Conservation (phyloP, 2,329 filamentous ascomycete genomes). For the Talaromyces marneffei region DNA sequence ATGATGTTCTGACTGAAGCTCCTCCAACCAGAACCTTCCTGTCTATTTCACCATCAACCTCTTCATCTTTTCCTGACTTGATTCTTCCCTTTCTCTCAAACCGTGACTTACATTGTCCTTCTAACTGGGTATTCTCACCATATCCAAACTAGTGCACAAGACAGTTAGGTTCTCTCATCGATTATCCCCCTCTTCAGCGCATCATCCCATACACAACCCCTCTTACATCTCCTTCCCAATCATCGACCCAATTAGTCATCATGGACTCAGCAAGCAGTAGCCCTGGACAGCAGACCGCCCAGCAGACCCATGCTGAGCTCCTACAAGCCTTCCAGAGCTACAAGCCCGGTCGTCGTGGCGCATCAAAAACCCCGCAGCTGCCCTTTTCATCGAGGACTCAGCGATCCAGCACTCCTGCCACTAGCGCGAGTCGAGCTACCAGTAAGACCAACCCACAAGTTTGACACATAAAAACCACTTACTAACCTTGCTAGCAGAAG, state of each 20-base stretch:
- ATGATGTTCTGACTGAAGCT: background rate
- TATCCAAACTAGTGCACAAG: background rate
- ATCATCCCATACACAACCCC: background rate
- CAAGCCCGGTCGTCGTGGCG: background rate
- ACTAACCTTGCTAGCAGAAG: background rate
- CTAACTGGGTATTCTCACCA: background rate
- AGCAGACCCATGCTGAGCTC: background rate
- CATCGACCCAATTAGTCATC: background rate
- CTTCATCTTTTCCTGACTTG: background rate
- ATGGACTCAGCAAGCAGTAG: constrained; percentile 1
- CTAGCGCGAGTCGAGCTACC: background rate
- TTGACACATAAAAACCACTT: background rate
- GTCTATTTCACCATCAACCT: background rate
- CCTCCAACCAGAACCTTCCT: background rate
- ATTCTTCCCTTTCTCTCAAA: background rate
- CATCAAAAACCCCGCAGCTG: background rate
- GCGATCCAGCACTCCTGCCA: background rate
- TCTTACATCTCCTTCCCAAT: background rate
- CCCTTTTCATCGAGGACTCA: background rate
- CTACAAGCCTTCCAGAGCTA: constrained; percentile 6
- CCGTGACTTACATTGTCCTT: background rate
- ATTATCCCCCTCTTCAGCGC: background rate
- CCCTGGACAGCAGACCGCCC: background rate
- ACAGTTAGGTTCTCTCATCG: background rate
- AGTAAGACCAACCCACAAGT: background rate